phyloP scores from a whole-genome alignment of 176 grass and related monocot genomes.

The Zoysia japonica region DNA sequence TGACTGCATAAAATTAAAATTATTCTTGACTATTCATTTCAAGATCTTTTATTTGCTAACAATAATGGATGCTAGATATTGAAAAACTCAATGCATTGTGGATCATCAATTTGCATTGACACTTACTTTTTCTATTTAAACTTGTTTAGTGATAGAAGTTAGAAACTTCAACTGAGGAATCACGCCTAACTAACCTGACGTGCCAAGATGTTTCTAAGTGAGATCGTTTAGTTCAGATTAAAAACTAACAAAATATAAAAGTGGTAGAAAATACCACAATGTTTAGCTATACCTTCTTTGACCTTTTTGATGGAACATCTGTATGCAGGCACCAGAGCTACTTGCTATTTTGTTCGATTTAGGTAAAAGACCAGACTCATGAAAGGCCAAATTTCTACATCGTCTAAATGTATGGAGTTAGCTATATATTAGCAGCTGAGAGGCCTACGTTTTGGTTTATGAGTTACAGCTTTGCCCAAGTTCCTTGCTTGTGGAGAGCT shows the following conservation, averaged over 20 bases:
- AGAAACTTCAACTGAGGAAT: background rate
- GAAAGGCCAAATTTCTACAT: conserved; percentile 17
- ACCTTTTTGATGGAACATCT: conserved; percentile 22
- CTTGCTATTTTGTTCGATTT: conserved; percentile 76
- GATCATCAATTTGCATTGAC: background rate
- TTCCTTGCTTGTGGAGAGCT: background rate
- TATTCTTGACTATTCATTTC: background rate
- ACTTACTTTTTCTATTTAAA: background rate
- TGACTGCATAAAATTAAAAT: background rate
- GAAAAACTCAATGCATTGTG: conserved; percentile 1
- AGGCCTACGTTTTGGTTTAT: too few species aligned
- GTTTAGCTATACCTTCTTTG: conserved; percentile 15
- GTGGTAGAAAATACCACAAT: background rate
- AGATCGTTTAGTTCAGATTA: conserved; percentile 29
- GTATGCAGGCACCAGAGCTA: conserved; percentile 79
- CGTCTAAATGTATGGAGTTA: background rate
- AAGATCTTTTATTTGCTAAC: background rate
- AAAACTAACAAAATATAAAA: background rate
- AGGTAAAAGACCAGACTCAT: conserved; percentile 56
- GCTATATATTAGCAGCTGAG: too few species aligned
- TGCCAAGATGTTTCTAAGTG: background rate
- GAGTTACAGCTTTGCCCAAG: too few species aligned
- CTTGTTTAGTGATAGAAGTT: background rate
- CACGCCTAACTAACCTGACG: background rate
- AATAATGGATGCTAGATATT: background rate